Evolutionary conservation across 2,329 filamentous ascomycete species (phyloP), one percentile per base, ranked within the genome.

Genomic region (Clathrospora elynae): DNA sequence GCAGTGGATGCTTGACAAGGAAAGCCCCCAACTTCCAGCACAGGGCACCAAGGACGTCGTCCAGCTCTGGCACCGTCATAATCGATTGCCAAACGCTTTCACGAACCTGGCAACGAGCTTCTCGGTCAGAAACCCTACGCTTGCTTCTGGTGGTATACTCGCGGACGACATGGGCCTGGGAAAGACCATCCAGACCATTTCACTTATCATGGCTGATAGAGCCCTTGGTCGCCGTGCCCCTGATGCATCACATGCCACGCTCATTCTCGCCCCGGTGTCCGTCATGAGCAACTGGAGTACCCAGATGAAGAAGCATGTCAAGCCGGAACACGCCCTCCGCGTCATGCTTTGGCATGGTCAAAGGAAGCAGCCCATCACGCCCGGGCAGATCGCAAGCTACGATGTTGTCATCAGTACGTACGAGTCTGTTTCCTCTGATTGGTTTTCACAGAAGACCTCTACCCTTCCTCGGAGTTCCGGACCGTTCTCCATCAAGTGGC

Each of bases 101-200:
- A 79, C 77, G 43, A 90, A 87, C 67, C 77, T 88, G 52, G 88
- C 85, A 46, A 92, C 84, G 0, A 84, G 84, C 37, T 91, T 84
- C 63, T 79, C 82, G 1, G 52, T 69, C 7, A 83, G 79, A 6
- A 69, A 78, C 1, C 89, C 89, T 0, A 68, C 73, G 1, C 76
- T 95, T 14, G 82, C 88, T 5, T 88, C 83, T 35, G 90, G 90
- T 12, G 90, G 90, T 20, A 90, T 96, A 35, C 77, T 96, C 6
- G 89, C 90, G 2, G 90, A 96, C 66, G 90, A 96, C 59, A 96
- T 96, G 91, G 90, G 90, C 3, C 72, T 96, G 4, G 90, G 90
- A 16, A 95, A 95, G 73, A 96, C 90, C 0, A 77, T 96, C 6
- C 87, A 95, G 64, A 80, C 90, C 33, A 92, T 96, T 55, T 87